Percentiles rank a stretch among this genome's conserved stretches.
These are phyloP conservation scores for Boletus edulis DNA, from an alignment of 768 basidiomycete species.

Conservation along the genomic window DNA sequence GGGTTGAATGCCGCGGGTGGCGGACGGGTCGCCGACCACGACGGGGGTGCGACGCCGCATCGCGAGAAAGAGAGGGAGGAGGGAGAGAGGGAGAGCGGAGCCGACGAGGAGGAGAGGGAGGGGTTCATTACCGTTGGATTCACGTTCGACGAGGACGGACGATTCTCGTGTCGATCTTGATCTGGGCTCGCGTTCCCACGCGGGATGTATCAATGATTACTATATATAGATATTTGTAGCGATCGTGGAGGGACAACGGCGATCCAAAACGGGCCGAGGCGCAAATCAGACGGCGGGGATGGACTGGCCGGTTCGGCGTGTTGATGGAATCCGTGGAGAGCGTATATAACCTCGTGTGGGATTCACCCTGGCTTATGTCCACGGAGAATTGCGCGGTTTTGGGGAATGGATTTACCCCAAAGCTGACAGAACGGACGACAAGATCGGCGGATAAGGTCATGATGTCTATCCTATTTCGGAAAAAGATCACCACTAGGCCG, in stretches of 20 bases:
- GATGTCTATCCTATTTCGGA: conserved; percentile 8
- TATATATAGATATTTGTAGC: conserved; percentile 2
- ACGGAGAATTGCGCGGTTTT: conserved; percentile 21
- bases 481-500: conserved; percentile 33
- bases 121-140: no score
- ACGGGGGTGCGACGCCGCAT: no score
- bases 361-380: conserved; percentile 29
- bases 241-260: conserved; percentile 7
- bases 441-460: conserved; percentile 38
- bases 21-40: no score
- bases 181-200: conserved; percentile 47
- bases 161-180: conserved; percentile 45
- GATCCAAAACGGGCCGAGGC: conserved; percentile 23
- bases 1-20: no score
- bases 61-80: no score
- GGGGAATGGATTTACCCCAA: conserved; percentile 27
- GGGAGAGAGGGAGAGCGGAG: no score
- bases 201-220: conserved; percentile 10
- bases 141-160: no score
- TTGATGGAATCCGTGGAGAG: conserved; percentile 17
- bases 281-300: conserved; percentile 18
- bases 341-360: conserved; percentile 16
- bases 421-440: conserved; percentile 22
- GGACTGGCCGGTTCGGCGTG: not conserved
- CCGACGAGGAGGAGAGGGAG: no score